Conservation (phyloP, 257 asterid species). For the Nicotiana attenuata region DNA sequence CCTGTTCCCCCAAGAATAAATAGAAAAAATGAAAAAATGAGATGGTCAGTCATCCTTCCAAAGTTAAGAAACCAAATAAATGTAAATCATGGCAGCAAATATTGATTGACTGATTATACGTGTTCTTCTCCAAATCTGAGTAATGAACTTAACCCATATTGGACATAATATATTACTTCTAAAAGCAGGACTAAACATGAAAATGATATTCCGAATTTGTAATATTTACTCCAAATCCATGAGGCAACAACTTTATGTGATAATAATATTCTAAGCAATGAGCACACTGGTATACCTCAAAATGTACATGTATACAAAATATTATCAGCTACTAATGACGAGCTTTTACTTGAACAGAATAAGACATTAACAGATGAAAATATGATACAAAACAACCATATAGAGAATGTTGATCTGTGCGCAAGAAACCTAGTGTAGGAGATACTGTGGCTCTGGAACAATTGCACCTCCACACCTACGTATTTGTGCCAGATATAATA, state of each 20-base stretch:
- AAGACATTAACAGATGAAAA: no score
- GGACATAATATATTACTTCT: background rate
- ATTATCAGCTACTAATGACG: no score
- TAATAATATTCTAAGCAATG: no score
- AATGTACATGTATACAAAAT: no score
- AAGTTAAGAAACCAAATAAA: background rate
- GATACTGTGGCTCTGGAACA: no score
- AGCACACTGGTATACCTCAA: no score
- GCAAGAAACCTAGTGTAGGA: no score
- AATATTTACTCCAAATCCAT: background rate
- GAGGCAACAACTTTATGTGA: background rate
- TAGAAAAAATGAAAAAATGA: conserved; percentile 5
- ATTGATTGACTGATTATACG: background rate
- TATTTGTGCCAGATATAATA: no score
- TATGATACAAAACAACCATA: no score
- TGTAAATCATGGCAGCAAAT: background rate
- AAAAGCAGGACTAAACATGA: background rate
- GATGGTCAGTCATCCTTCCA: background rate
- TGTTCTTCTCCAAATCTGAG: background rate
- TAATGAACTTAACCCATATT: background rate
- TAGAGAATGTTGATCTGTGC: no score
- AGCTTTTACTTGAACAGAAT: no score
- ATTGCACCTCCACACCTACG: no score
- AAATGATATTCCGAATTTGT: background rate
- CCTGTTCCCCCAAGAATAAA: conserved; percentile 41